A percentile compares a stretch with the other conserved stretches of the same genome.
Evolutionary conservation across 345 rosid species (phyloP).

Genomic region (Eucalyptus guilfoylei): DNA sequence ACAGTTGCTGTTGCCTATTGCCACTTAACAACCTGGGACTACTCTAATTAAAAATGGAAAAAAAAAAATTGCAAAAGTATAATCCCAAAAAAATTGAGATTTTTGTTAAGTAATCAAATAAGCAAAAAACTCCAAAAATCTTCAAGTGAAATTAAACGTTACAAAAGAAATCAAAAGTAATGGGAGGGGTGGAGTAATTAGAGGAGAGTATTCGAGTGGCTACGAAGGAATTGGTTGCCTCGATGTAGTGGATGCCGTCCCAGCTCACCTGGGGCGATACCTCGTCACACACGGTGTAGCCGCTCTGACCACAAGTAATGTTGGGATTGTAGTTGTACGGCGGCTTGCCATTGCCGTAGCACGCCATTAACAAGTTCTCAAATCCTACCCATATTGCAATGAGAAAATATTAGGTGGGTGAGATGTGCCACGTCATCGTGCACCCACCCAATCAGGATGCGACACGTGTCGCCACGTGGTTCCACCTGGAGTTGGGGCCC

Average conservation of each 20-base stretch:
- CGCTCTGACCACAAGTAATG: slow-evolving; percentile 22
- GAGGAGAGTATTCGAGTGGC: slow-evolving; percentile 25
- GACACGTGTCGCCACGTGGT: no score
- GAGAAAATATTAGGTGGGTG: no score
- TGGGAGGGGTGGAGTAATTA: slow-evolving; percentile 32
- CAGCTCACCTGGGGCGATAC: slow-evolving; percentile 21
- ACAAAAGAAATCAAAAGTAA: slow-evolving; percentile 32
- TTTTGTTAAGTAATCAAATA: neutral
- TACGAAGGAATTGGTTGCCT: slow-evolving; percentile 45
- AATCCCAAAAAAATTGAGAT: neutral
- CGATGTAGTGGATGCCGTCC: slow-evolving; percentile 69
- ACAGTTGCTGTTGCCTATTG: no score
- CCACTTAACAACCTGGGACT: no score
- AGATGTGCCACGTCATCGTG: no score
- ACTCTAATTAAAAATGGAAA: no score
- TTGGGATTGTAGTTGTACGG: slow-evolving; percentile 34
- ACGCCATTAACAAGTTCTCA: slow-evolving; percentile 34
- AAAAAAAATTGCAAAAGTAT: neutral
- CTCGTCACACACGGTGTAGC: slow-evolving; percentile 17
- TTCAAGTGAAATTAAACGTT: neutral
- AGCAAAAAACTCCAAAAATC: neutral
- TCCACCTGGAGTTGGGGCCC: no score
- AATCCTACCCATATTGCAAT: slow-evolving; percentile 19
- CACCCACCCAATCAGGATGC: no score
- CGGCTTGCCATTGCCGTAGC: slow-evolving; percentile 39